These are phyloP conservation scores for Xerocomellus chrysenteron DNA, from an alignment of 768 basidiomycete genomes.

Conservation along the genomic window DNA sequence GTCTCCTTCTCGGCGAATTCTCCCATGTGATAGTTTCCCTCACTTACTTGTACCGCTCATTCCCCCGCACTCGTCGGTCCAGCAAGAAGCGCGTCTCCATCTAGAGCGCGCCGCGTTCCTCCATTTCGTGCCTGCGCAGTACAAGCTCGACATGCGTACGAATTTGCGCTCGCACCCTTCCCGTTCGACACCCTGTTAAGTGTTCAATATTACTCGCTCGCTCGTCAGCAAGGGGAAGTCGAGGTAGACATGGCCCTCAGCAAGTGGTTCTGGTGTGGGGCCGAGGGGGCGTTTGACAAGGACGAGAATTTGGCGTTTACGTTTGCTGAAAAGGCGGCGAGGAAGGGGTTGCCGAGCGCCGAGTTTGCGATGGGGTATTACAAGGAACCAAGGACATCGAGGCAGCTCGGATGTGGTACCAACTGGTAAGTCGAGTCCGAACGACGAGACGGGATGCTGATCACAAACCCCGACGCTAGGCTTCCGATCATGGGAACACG, in stretches of 20 bases:
- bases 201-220: slow-evolving; percentile 86
- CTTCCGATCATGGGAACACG: too few species aligned
- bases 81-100: slow-evolving; percentile 67
- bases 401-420: too few species aligned
- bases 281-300: too few species aligned
- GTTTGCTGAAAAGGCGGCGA: too few species aligned
- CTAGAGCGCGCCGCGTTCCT: slow-evolving; percentile 86
- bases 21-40: slow-evolving; percentile 46
- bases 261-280: slow-evolving; percentile 40
- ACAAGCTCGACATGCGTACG: slow-evolving; percentile 90
- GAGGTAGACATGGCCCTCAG: slow-evolving; percentile 97
- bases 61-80: slow-evolving; percentile 45
- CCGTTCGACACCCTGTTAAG: slow-evolving; percentile 85
- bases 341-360: too few species aligned
- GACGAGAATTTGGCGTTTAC: too few species aligned
- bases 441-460: too few species aligned
- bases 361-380: too few species aligned
- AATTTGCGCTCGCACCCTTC: slow-evolving; percentile 84
- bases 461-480: too few species aligned
- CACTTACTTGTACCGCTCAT: slow-evolving; percentile 55
- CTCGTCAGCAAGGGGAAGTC: slow-evolving; percentile 79
- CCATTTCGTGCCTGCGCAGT: slow-evolving; percentile 82
- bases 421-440: too few species aligned
- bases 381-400: too few species aligned
- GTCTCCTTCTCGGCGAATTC: too few species aligned